These are phyloP conservation scores for Gossypium australe DNA, from an alignment of 345 rosid species.

Conservation along the genomic window DNA sequence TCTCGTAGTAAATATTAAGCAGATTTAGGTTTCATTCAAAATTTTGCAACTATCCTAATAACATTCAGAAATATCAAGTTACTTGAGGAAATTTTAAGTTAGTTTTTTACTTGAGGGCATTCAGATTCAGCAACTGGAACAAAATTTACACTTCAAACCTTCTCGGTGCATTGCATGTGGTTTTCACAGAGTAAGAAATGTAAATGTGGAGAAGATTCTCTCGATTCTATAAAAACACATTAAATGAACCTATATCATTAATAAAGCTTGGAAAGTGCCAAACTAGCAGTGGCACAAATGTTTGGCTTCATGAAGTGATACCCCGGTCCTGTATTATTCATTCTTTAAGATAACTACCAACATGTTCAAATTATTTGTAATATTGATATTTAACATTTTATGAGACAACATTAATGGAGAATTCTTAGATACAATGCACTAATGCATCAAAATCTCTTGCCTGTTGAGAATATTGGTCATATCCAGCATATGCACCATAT, in stretches of 20 bases:
- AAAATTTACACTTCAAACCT: neutral
- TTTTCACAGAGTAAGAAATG: neutral
- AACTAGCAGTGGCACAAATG: neutral
- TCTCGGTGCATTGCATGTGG: neutral
- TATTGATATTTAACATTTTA: neutral
- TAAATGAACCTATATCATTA: neutral
- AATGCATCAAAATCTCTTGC: constrained; percentile 22
- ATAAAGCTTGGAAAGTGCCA: constrained; percentile 19
- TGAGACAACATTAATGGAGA: neutral
- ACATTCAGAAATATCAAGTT: neutral
- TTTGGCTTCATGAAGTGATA: neutral
- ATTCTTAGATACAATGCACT: neutral
- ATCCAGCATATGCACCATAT: constrained; percentile 83
- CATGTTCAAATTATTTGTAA: constrained; percentile 7
- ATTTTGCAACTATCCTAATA: neutral
- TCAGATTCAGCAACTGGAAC: neutral
- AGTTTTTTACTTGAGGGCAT: neutral
- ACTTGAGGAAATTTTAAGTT: neutral
- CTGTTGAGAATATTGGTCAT: constrained; percentile 83
- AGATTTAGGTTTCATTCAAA: neutral
- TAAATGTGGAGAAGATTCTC: neutral
- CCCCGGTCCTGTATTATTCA: neutral
- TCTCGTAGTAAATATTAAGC: neutral
- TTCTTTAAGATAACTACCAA: neutral
- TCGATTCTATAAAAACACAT: neutral